These are phyloP conservation scores for Eleusine indica DNA, from an alignment of 176 grass and related monocot species.

Conservation along the genomic window DNA sequence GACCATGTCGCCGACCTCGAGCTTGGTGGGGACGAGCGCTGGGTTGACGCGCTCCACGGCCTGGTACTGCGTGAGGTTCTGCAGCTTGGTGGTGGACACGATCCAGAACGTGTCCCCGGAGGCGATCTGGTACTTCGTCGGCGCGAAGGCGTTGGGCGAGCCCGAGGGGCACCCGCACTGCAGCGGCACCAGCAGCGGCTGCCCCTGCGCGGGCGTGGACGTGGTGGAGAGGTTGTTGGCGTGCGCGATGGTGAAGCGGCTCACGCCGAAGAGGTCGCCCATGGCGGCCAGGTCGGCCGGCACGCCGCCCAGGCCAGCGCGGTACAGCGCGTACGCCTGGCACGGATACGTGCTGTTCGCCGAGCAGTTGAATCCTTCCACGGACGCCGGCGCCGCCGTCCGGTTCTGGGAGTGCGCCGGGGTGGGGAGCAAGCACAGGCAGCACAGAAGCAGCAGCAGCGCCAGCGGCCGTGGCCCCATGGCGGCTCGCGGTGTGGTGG, in stretches of 20 bases:
- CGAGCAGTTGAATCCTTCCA: conserved; percentile 71
- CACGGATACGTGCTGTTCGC: conserved; percentile 65
- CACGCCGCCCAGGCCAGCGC: conserved; percentile 34
- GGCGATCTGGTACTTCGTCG: conserved; percentile 67
- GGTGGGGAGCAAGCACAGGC: conserved; percentile 18
- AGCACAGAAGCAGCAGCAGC: conserved; percentile 4
- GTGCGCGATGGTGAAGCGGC: conserved; percentile 79
- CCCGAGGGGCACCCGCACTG: conserved; percentile 59
- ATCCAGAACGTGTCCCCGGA: conserved; percentile 67
- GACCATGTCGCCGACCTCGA: conserved; percentile 62
- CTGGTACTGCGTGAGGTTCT: conserved; percentile 81
- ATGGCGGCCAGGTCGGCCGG: conserved; percentile 52
- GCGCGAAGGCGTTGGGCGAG: conserved; percentile 58
- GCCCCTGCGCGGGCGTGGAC: conserved; percentile 32
- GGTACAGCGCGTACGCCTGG: conserved; percentile 87
- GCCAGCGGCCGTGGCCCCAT: neutral
- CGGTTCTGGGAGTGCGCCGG: conserved; percentile 36
- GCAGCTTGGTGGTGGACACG: conserved; percentile 71
- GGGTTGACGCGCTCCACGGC: conserved; percentile 88
- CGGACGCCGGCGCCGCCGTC: conserved; percentile 41
- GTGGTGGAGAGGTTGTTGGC: conserved; percentile 69
- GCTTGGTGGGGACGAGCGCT: conserved; percentile 48
- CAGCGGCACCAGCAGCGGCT: conserved; percentile 81
- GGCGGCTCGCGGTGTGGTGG: neutral
- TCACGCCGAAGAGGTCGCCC: conserved; percentile 69